Percentiles rank a stretch among this genome's conserved stretches.
Evolutionary conservation across 148 eudicot genomes (phyloP).

Genomic region (Camellia granthamiana): DNA sequence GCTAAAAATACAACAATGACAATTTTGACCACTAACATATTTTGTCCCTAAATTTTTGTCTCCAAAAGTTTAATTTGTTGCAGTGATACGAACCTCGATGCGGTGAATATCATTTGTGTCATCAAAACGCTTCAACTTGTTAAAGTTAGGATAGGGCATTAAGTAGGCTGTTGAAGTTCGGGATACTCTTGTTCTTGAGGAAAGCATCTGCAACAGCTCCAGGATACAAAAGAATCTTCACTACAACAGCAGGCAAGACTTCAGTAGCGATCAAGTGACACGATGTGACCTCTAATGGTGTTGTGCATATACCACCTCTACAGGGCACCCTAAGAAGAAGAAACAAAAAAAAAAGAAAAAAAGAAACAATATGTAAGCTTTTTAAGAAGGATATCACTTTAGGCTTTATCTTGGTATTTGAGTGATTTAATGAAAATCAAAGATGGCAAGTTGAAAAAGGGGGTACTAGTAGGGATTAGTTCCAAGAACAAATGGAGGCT

Average conservation of each 20-base stretch:
- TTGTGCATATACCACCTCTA: conserved; percentile 18
- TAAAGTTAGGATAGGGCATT: conserved; percentile 9
- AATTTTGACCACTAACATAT: no score
- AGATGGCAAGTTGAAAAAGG: background rate
- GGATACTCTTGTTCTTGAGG: conserved; percentile 8
- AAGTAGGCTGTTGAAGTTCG: conserved; percentile 7
- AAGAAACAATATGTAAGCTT: background rate
- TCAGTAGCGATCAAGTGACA: conserved; percentile 10
- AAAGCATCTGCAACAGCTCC: conserved; percentile 12
- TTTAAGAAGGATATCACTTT: background rate
- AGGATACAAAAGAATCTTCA: conserved; percentile 14
- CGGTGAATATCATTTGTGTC: background rate
- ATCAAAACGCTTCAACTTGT: conserved; percentile 2
- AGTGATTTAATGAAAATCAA: background rate
- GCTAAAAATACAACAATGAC: no score
- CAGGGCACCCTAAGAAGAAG: conserved; percentile 14
- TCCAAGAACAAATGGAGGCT: background rate
- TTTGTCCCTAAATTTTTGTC: no score
- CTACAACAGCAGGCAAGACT: conserved; percentile 14
- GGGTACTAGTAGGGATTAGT: background rate
- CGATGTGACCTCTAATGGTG: conserved; percentile 18
- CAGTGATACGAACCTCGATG: conserved; percentile 15
- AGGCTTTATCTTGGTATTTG: background rate
- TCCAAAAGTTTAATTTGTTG: no score
- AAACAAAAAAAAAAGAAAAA: no score